Evolutionary conservation across 306 rosid species (phyloP).

Genomic region (Pachyrhizus erosus): DNA sequence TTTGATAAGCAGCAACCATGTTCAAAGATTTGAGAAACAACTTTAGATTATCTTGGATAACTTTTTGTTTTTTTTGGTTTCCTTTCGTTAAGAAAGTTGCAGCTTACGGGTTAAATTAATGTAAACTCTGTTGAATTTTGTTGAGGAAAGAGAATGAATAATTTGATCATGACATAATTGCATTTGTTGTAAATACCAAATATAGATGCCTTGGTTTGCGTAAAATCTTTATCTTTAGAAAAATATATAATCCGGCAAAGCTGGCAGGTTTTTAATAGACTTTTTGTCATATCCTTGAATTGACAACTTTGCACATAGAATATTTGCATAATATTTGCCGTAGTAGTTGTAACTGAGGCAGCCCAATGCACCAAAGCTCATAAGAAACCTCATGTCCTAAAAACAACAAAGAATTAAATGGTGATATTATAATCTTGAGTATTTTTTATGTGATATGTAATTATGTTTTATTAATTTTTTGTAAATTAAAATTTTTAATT

Average conservation of each 20-base stretch:
- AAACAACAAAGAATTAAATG: too few species aligned
- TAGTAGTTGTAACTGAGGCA: too few species aligned
- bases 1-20: constrained; percentile 12
- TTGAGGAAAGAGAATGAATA: constrained; percentile 11
- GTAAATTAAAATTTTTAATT: too few species aligned
- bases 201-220: constrained; percentile 11
- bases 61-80: neutral
- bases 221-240: neutral
- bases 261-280: neutral
- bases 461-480: too few species aligned
- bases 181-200: constrained; percentile 30
- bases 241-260: neutral
- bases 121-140: constrained; percentile 10
- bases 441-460: too few species aligned
- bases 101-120: constrained; percentile 2
- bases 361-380: too few species aligned
- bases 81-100: neutral
- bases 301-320: neutral
- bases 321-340: neutral
- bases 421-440: too few species aligned
- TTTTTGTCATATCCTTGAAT: neutral
- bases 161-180: constrained; percentile 2
- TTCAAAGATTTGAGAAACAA: constrained; percentile 35
- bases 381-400: too few species aligned
- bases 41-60: neutral